A percentile compares a stretch with the other conserved stretches of the same genome.
Evolutionary conservation across 1,139 yeast species (phyloP).

Genomic region (Pichia norvegensis): DNA sequence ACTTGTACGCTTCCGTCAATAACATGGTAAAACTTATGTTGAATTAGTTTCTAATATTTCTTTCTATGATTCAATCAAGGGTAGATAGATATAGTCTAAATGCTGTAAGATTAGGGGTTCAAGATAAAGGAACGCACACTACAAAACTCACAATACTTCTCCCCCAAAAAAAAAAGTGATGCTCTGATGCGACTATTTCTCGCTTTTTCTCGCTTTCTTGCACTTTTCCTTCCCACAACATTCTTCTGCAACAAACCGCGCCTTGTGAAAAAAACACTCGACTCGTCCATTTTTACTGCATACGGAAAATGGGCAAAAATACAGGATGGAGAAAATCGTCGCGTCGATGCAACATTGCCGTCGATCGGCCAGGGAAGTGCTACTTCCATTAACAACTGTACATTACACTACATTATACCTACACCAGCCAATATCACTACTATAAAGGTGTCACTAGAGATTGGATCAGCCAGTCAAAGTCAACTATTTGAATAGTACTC

Average conservation of each 20-base stretch:
- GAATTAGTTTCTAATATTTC: no score
- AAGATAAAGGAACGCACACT: not conserved
- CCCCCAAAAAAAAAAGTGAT: not conserved
- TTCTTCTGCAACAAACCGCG: no score
- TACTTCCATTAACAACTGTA: no score
- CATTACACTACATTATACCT: no score
- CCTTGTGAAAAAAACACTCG: no score
- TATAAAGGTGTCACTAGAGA: constrained; percentile 45
- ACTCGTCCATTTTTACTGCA: no score
- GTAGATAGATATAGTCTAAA: not conserved
- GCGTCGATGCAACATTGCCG: no score
- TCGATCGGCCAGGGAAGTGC: no score
- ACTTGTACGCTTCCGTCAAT: not conserved
- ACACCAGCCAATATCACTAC: no score
- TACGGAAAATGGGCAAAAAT: no score
- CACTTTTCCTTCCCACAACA: no score
- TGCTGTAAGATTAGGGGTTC: not conserved
- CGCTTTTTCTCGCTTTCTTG: not conserved
- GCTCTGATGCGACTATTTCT: not conserved
- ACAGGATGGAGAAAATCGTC: no score
- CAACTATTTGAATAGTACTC: constrained; percentile 20
- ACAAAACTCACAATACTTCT: not conserved
- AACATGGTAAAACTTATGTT: not conserved
- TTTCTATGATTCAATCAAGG: not conserved
- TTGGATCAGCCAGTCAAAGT: constrained; percentile 76